Evolutionary conservation across 2,329 filamentous ascomycete species (phyloP), one percentile per base, ranked within the genome.

Genomic region (Trichoderma guizhouense): DNA sequence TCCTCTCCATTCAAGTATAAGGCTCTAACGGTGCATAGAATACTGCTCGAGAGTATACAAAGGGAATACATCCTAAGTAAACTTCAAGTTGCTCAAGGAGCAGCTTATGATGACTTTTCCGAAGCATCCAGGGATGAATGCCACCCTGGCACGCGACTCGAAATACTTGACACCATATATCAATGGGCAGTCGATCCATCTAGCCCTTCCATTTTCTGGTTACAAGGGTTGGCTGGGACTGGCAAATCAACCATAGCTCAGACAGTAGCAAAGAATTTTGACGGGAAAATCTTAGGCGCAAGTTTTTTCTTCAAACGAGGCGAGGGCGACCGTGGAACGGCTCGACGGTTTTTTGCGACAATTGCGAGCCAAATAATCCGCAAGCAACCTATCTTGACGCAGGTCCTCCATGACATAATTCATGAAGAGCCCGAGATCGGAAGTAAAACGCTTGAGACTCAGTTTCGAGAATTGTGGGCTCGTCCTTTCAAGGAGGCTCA

Each of bases 271-370:
- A 57, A 28, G 14, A 18, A n/a, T 5, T 1, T 57, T 9, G 53
- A 28, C 24, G 53, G 14, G 7, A 3, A 5, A 15, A 18, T 3
- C 5, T 11, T 57, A 3, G 65, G 65, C 9, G 65, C 65, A 11
- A 68, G 53, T 4, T 68, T 67, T 30, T 67, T 67, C 64, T 67
- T 67, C 64, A 67, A 67, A 21, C 28, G 64, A 18, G 64, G 64
- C 8, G 51, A 58, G 14, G 51, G 30, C 14, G 65, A 68, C 4
- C 51, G 65, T 14, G 65, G 65, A 28, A 68, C 14, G 6, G 21
- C 30, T n/a, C 11, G n/a, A 9, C 53, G n/a, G 11, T 32, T 30
- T 7, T 68, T 58, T 7, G 7, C 51, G 7, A 68, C 65, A 30
- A 11, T 57, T 5, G 53, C 24, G 53, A 57, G 53, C 7, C 53